Conservation (phyloP, 179 eudicot genomes). For the Vitellaria paradoxa region DNA sequence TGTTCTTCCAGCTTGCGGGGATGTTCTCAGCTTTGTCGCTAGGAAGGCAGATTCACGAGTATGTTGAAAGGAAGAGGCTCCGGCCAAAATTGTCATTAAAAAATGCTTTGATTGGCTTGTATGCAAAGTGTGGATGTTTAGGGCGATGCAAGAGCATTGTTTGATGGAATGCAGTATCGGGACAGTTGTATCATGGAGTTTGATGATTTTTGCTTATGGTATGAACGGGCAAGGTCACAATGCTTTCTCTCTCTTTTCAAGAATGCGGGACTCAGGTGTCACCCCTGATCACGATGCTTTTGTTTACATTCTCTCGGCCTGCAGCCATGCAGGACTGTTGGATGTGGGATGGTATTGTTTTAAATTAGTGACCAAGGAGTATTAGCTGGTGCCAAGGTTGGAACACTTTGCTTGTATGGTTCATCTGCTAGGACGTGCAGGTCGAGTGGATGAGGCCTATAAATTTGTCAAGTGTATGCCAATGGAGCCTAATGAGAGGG, state of each 20-base stretch:
- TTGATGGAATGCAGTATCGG: slow-evolving; percentile 48
- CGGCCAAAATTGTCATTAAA: slow-evolving; percentile 60
- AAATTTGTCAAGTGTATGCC: slow-evolving; percentile 54
- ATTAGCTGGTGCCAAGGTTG: slow-evolving; percentile 49
- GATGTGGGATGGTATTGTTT: slow-evolving; percentile 51
- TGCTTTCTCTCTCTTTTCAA: slow-evolving; percentile 51
- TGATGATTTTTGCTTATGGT: slow-evolving; percentile 79
- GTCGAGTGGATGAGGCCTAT: slow-evolving; percentile 67
- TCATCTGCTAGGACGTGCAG: slow-evolving; percentile 74
- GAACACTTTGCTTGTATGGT: slow-evolving; percentile 87
- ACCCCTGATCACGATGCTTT: slow-evolving; percentile 74
- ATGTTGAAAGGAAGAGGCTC: slow-evolving; percentile 43
- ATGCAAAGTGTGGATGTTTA: slow-evolving; percentile 80
- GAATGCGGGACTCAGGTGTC: slow-evolving; percentile 53
- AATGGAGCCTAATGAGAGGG: slow-evolving; percentile 62
- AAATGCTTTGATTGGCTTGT: slow-evolving; percentile 86
- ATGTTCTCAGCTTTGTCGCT: slow-evolving; percentile 56
- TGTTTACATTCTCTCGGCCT: slow-evolving; percentile 77
- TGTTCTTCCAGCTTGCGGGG: slow-evolving; percentile 86
- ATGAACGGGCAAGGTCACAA: slow-evolving; percentile 58
- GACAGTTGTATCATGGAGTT: slow-evolving; percentile 86
- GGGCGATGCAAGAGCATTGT: slow-evolving; percentile 58
- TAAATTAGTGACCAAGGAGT: slow-evolving; percentile 51
- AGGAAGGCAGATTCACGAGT: slow-evolving; percentile 62
- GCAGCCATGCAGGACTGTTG: slow-evolving; percentile 81